Percentiles rank a stretch among this genome's conserved stretches.
These are phyloP conservation scores for Triticum monococcum DNA, from an alignment of 176 grass and related monocot species.

Conservation along the genomic window DNA sequence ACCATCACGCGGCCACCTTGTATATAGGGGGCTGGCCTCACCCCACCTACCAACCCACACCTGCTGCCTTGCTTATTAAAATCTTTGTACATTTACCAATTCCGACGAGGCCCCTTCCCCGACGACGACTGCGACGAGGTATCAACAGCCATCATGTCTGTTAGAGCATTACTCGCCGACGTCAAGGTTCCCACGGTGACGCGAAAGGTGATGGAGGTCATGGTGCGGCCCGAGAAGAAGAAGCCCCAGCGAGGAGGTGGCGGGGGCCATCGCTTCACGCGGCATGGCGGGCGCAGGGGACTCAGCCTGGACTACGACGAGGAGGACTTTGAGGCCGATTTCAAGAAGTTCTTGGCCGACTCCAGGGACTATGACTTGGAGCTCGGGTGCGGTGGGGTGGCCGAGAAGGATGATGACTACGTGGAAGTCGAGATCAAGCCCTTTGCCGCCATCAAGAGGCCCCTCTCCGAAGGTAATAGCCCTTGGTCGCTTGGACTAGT, in stretches of 20 bases:
- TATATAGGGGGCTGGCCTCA: neutral
- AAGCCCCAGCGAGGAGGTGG: slow-evolving; percentile 28
- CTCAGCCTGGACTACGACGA: slow-evolving; percentile 2
- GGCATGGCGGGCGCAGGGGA: neutral
- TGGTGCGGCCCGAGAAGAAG: slow-evolving; percentile 62
- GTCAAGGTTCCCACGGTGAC: slow-evolving; percentile 17
- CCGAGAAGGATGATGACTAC: neutral
- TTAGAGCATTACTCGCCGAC: slow-evolving; percentile 46
- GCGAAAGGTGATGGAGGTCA: slow-evolving; percentile 30
- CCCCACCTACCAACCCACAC: neutral
- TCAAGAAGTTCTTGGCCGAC: slow-evolving; percentile 50
- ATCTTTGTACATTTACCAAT: neutral
- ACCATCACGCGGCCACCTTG: neutral
- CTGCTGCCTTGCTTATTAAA: neutral
- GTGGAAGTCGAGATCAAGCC: slow-evolving; percentile 53
- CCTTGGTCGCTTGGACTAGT: neutral
- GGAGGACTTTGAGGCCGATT: slow-evolving; percentile 78
- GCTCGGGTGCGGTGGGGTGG: neutral
- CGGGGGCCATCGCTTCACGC: neutral
- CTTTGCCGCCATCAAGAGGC: slow-evolving; percentile 27
- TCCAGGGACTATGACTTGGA: slow-evolving; percentile 42
- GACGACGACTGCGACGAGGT: neutral
- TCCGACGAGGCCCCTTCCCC: neutral
- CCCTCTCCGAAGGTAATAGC: slow-evolving; percentile 44
- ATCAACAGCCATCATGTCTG: slow-evolving; percentile 46